Evolutionary conservation across 2,329 filamentous ascomycete genomes (phyloP).

Genomic region (Exophiala mesophila): DNA sequence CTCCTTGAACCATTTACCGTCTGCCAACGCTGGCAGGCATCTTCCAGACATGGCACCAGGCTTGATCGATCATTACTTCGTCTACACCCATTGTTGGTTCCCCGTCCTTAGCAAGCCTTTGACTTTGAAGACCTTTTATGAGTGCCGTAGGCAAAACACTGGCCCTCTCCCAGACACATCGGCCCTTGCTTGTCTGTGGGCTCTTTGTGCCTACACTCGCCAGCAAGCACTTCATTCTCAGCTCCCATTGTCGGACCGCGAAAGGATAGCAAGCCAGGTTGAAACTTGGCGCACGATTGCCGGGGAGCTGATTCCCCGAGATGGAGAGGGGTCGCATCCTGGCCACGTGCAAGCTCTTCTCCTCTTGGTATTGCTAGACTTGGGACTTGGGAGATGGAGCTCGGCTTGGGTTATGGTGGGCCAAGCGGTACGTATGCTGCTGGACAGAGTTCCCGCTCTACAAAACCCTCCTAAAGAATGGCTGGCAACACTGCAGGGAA

Average conservation of each 20-base stretch:
- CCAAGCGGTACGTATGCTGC: constrained; percentile 46
- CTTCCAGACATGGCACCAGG: constrained; percentile 49
- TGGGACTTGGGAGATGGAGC: constrained; percentile 43
- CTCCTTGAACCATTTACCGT: constrained; percentile 11
- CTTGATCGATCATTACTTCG: constrained; percentile 54
- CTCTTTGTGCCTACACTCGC: constrained; percentile 38
- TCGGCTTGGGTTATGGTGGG: constrained; percentile 53
- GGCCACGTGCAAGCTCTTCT: constrained; percentile 43
- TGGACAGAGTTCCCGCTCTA: constrained; percentile 30
- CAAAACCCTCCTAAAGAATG: constrained; percentile 27
- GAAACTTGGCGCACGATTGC: constrained; percentile 23
- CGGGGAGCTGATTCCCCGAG: constrained; percentile 33
- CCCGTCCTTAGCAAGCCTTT: constrained; percentile 56
- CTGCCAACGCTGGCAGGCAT: neutral
- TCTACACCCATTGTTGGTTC: constrained; percentile 56
- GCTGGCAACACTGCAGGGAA: constrained; percentile 46
- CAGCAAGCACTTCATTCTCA: constrained; percentile 9
- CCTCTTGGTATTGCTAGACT: constrained; percentile 46
- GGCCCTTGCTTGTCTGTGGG: constrained; percentile 41
- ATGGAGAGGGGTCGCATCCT: constrained; percentile 36
- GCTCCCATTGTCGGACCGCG: neutral
- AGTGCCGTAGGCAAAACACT: constrained; percentile 31
- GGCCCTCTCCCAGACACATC: constrained; percentile 2
- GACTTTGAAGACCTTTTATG: constrained; percentile 52
- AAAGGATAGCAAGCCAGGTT: neutral